phyloP scores from a whole-genome alignment of 805 yeast genomes.

The Isabelozyma gotoi region DNA sequence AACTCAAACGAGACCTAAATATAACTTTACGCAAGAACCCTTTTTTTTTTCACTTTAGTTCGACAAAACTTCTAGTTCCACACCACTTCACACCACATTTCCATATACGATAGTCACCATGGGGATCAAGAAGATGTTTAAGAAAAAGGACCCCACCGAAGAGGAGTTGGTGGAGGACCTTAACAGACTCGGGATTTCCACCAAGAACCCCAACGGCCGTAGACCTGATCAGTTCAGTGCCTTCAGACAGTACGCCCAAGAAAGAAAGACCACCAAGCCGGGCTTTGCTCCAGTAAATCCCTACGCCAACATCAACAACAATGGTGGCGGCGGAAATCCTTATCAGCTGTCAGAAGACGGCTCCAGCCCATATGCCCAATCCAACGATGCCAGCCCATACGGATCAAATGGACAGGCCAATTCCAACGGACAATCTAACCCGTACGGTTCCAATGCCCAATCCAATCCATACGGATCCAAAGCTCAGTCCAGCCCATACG shows the following conservation, averaged over 20 bases:
- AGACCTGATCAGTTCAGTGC: conserved; percentile 53
- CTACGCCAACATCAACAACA: conserved; percentile 29
- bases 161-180: conserved; percentile 44
- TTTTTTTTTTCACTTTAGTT: no score
- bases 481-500: neutral
- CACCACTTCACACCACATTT: no score
- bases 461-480: conserved; percentile 1
- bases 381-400: neutral
- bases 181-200: conserved; percentile 40
- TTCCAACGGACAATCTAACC: neutral
- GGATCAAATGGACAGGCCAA: neutral
- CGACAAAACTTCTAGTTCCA: no score
- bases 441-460: conserved; percentile 3
- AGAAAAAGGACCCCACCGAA: conserved; percentile 50
- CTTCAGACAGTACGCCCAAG: conserved; percentile 48
- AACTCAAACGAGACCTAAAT: no score
- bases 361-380: neutral
- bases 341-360: conserved; percentile 7
- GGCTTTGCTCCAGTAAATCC: conserved; percentile 44
- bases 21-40: no score
- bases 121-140: conserved; percentile 48
- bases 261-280: conserved; percentile 31
- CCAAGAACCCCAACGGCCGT: conserved; percentile 24
- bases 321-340: conserved; percentile 10
- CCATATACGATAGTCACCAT: no score